These are phyloP conservation scores for Xylaria sp. DNA, from an alignment of 2,329 filamentous ascomycete genomes.

Conservation along the genomic window DNA sequence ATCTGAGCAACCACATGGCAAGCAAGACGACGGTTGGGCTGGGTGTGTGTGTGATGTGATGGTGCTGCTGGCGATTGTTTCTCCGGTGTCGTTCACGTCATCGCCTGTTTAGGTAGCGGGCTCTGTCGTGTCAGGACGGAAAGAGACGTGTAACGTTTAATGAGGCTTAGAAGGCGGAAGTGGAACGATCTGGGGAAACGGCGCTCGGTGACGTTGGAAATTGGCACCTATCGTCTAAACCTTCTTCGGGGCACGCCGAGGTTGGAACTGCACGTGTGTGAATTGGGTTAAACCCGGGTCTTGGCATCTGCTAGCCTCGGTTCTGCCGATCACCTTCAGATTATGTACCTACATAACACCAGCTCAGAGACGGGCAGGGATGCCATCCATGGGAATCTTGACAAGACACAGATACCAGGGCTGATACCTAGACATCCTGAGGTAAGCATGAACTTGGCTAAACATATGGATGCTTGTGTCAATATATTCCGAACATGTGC, in stretches of 20 bases:
- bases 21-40: constrained; percentile 2
- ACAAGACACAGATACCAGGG: too few species aligned
- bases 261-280: constrained; percentile 3
- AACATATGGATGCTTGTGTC: too few species aligned
- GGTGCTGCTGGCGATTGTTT: background rate
- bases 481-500: too few species aligned
- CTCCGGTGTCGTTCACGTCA: constrained; percentile 14
- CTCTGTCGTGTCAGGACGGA: background rate
- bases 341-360: too few species aligned
- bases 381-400: too few species aligned
- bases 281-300: constrained; percentile 6
- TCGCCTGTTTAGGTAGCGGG: background rate
- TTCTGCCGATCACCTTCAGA: constrained; percentile 10
- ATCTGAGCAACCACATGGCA: constrained; percentile 38
- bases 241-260: constrained; percentile 24
- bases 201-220: constrained; percentile 19
- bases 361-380: too few species aligned
- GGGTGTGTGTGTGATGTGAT: background rate
- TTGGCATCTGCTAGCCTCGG: constrained; percentile 20
- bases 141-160: constrained; percentile 22
- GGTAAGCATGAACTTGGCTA: too few species aligned
- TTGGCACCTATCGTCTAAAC: background rate
- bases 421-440: too few species aligned
- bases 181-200: constrained; percentile 15
- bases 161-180: constrained; percentile 24